These are phyloP conservation scores for Komagataella populi DNA, from an alignment of 805 yeast species.

Conservation along the genomic window DNA sequence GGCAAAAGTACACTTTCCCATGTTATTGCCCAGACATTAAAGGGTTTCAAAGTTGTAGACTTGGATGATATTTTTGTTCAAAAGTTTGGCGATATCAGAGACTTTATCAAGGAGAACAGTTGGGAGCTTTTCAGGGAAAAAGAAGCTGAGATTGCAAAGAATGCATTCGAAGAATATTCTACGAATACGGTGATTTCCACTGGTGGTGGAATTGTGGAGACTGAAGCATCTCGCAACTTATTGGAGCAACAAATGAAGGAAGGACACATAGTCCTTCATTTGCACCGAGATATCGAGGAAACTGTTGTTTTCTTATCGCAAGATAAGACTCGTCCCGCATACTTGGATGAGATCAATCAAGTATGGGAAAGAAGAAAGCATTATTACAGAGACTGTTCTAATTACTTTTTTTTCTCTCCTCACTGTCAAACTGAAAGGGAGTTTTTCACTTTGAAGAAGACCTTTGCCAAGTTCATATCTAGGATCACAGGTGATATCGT, in stretches of 20 bases:
- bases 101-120: conserved; percentile 48
- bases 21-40: conserved; percentile 56
- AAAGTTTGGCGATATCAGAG: conserved; percentile 38
- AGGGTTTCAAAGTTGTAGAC: conserved; percentile 57
- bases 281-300: conserved; percentile 77
- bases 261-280: conserved; percentile 55
- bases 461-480: conserved; percentile 44
- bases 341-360: conserved; percentile 58
- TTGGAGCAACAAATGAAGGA: conserved; percentile 37
- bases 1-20: conserved; percentile 83
- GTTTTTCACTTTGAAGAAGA: conserved; percentile 38
- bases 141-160: conserved; percentile 46
- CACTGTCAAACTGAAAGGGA: conserved; percentile 47
- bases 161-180: conserved; percentile 25
- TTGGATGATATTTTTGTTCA: conserved; percentile 63
- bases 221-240: conserved; percentile 45
- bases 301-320: conserved; percentile 60
- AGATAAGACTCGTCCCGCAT: conserved; percentile 85
- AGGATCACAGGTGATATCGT: conserved; percentile 44
- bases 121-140: conserved; percentile 79
- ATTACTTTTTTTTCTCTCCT: conserved; percentile 62
- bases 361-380: conserved; percentile 78
- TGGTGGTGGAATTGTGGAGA: conserved; percentile 95
- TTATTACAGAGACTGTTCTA: conserved; percentile 73
- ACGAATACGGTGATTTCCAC: conserved; percentile 67